Conservation (phyloP, 768 basidiomycete genomes). For the Russula olivacea region DNA sequence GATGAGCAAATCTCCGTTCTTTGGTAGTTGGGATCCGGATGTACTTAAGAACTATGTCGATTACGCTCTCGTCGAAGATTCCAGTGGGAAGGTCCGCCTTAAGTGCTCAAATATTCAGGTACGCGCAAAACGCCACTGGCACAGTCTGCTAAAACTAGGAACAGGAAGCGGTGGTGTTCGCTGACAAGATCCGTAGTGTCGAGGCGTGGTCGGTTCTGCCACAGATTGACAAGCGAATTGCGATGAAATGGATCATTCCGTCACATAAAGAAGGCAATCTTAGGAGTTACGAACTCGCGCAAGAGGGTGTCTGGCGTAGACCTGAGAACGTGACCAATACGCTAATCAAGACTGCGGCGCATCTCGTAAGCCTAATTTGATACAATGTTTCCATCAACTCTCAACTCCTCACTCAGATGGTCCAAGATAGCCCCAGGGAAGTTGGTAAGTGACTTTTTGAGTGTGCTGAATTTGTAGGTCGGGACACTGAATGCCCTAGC, state of each 20-base stretch:
- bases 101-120: slow-evolving; percentile 59
- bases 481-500: slow-evolving; percentile 1
- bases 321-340: slow-evolving; percentile 34
- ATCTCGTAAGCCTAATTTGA: slow-evolving; percentile 27
- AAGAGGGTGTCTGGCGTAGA: slow-evolving; percentile 32
- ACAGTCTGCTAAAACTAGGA: background rate
- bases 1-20: slow-evolving; percentile 58
- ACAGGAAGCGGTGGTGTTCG: slow-evolving; percentile 55
- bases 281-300: slow-evolving; percentile 18
- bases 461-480: background rate
- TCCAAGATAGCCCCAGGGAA: slow-evolving; percentile 23
- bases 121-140: background rate
- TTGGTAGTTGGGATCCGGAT: slow-evolving; percentile 60
- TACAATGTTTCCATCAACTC: background rate
- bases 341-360: slow-evolving; percentile 30
- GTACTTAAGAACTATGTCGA: slow-evolving; percentile 57
- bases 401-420: slow-evolving; percentile 2
- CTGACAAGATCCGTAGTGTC: slow-evolving; percentile 36
- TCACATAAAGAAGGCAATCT: slow-evolving; percentile 32
- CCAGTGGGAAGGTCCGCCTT: slow-evolving; percentile 43
- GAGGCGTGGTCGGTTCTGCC: slow-evolving; percentile 37
- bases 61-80: slow-evolving; percentile 43
- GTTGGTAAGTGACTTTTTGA: slow-evolving; percentile 20
- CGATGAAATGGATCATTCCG: slow-evolving; percentile 52
- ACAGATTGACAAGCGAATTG: slow-evolving; percentile 44